Conservation (phyloP, 495 filamentous ascomycete genomes). For the Podospora pseudoanserina region DNA sequence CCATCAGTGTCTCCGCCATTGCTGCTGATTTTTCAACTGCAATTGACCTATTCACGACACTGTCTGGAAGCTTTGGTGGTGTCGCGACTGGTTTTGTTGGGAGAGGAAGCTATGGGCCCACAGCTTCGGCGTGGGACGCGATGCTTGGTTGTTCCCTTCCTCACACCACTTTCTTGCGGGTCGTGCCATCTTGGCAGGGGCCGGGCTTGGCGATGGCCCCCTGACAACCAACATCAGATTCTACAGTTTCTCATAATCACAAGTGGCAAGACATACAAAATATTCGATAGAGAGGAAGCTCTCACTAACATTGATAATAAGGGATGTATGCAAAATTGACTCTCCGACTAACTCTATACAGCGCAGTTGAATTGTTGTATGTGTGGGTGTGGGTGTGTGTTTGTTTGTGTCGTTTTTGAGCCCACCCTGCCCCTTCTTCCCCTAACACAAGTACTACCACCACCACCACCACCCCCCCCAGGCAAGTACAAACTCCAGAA, state of each 20-base stretch:
- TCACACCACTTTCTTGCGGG: conserved; percentile 19
- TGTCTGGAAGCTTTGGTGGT: not conserved
- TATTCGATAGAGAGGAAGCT: conserved; percentile 1
- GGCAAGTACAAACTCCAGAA: not conserved
- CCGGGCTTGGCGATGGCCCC: not conserved
- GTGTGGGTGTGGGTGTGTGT: not conserved
- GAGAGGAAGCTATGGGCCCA: not conserved
- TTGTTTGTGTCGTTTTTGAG: not conserved
- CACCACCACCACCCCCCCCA: not conserved
- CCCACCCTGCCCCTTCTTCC: conserved; percentile 2
- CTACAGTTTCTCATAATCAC: not conserved
- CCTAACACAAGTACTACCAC: conserved; percentile 12
- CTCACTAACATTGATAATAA: conserved; percentile 9
- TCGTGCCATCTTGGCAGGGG: not conserved
- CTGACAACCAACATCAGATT: not conserved
- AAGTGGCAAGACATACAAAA: not conserved
- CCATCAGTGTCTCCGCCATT: conserved; percentile 15
- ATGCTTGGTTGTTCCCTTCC: not conserved
- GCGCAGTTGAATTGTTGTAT: not conserved
- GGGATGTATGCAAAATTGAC: conserved; percentile 18
- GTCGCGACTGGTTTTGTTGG: not conserved
- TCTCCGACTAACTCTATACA: conserved; percentile 2
- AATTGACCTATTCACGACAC: not conserved
- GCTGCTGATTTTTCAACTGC: not conserved
- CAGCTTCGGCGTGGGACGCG: not conserved